Conservation (phyloP, 192 early-diverging fungal genomes). For the Coemansia sp. region DNA sequence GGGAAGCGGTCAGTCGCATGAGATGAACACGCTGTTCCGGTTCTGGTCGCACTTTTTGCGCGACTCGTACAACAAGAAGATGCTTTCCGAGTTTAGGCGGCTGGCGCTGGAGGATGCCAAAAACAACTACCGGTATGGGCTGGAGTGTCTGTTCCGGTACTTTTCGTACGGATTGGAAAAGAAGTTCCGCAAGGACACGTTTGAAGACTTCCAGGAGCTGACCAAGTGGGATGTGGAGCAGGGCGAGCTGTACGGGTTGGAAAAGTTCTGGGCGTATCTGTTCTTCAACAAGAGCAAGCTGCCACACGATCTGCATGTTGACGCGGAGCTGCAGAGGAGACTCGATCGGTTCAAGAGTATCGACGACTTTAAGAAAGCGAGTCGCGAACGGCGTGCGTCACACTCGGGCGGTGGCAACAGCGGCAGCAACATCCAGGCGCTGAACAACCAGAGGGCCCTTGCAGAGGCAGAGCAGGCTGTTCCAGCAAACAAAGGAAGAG, state of each 20-base stretch:
- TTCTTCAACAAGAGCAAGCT: conserved; percentile 86
- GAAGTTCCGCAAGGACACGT: conserved; percentile 81
- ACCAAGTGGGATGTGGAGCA: conserved; percentile 74
- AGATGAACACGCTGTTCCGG: conserved; percentile 96
- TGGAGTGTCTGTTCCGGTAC: conserved; percentile 97
- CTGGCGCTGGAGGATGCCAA: conserved; percentile 88
- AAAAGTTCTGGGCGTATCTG: conserved; percentile 96
- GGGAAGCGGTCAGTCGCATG: conserved; percentile 87
- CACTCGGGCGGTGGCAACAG: conserved; percentile 10
- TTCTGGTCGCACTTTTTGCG: conserved; percentile 99
- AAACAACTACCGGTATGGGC: conserved; percentile 88
- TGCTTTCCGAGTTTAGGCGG: conserved; percentile 92
- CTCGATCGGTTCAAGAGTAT: conserved; percentile 67
- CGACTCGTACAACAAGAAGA: conserved; percentile 92
- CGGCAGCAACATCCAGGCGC: conserved; percentile 20
- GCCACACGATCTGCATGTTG: conserved; percentile 62
- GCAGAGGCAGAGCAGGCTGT: conserved; percentile 40
- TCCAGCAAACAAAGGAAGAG: not conserved
- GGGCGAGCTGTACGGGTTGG: conserved; percentile 83
- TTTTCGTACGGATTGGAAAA: conserved; percentile 95
- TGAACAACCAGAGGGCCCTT: conserved; percentile 40
- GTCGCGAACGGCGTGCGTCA: conserved; percentile 44
- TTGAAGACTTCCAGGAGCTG: conserved; percentile 86
- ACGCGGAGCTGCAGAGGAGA: conserved; percentile 58
- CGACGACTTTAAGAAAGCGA: conserved; percentile 61